Evolutionary conservation across 1,139 yeast species (phyloP), one percentile per base, ranked within the genome.

Genomic region (Hemisphaericaspora xylanilytica): DNA sequence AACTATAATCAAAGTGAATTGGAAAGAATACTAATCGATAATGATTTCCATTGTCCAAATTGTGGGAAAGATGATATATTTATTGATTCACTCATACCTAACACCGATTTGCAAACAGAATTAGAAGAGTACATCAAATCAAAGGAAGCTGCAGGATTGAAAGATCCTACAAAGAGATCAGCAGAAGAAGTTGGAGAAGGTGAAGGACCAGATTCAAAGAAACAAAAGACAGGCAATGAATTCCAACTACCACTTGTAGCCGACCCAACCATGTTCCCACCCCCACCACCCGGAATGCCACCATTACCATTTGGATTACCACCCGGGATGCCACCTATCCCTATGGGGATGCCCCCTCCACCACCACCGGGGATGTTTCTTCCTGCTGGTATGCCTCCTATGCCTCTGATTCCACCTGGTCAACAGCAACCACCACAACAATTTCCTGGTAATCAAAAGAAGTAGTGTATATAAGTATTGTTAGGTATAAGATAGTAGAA

Each of bases 41-140:
- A 80, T 41, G 97, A 92, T 56, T 92, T 92, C 65, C 80, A 79
- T 35, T 92, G 98, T 63, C 97, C 97, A 8, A 82, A 81, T 46
- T 92, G 98, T 65, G 78, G 75, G 7, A 73, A 74, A 13, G 81
- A 78, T 22, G 96, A 88, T 46, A 73, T 87, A 2, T 80, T 80
- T 47, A 70, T 92, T 37, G 97, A 92, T 61, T 74, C 82, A 10
- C 68, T 90, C 43, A 68, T 70, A 6, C 70, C 75, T 1, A 88
- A 87, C 55, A 68, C 70, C 35, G 85, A 75, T 17, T 68, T 80
- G 58, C 79, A 78, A 45, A 61, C 65, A 33, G 70, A 75, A 41
- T 70, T 88, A 24, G 61, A 71, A 29, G 70, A 71, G 27, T 85
- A 78, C 48, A 52, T 80, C 9, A 70, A 73, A 36, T 66, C 61